Evolutionary conservation across 139 green algal species (phyloP), one percentile per base, ranked within the genome.

Genomic region (Chlorella vulgaris): DNA sequence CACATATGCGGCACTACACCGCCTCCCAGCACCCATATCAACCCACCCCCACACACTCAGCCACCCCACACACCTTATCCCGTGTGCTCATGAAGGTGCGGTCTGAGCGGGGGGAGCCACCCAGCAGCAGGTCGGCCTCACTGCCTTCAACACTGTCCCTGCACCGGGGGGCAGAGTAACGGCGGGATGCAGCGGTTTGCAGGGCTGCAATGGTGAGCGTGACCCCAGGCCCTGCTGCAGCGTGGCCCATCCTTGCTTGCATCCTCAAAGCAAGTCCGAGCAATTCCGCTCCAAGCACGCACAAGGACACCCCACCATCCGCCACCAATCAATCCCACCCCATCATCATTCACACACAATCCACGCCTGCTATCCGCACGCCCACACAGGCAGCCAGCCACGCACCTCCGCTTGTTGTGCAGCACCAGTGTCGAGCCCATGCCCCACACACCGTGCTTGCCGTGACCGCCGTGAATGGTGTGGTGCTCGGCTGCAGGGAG

Each of bases 371-470:
- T 55, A 55, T 10, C 47, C 10, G 47, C 15, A 15, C 47, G 15
- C 18, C 55, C 55, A 65, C 55, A 65, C 18, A 28, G 15, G 18
- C 31, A 10, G 33, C 71, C 40, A 13, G 4, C 33, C 3, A 0
- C 35, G 4, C 61, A 65, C 39, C 76, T 55, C n/a, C 76, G 71
- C 76, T 81, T 77, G 77, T 81, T 84, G 15, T 74, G 43, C 42
- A 87, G 55, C n/a, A 88, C 84, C 36, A 88, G 66, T 1, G 84
- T 88, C 19, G 70, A 83, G 13, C 84, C 84, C 78, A 88, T 79
- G n/a, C 77, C 78, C 63, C 80, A 78, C 61, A 88, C 73, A 39
- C 84, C 84, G 71, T 88, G 84, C 39, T 82, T 78, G 74, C 68
- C 77, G 47, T 76, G 77, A 26, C 77, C 77, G 35, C 77, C 77